Conservation (phyloP, 306 rosid species). For the Glycine soja region DNA sequence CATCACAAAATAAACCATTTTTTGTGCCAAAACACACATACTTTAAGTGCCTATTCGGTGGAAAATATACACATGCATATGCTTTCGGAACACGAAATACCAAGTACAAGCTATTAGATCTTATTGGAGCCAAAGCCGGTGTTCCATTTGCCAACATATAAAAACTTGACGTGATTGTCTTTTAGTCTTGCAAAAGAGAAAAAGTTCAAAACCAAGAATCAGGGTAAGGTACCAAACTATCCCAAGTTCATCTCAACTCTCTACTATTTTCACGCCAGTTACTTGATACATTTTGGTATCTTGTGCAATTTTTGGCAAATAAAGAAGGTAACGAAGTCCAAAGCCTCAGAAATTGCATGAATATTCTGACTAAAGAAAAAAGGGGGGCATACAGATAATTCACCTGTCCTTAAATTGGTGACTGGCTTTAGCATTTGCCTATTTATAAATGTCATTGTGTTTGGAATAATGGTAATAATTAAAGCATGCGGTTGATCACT, state of each 20-base stretch:
- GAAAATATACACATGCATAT: background rate
- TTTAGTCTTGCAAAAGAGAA: conserved; percentile 36
- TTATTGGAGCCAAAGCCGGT: conserved; percentile 16
- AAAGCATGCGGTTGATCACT: conserved; percentile 35
- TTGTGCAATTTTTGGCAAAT: conserved; percentile 38
- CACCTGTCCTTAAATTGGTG: background rate
- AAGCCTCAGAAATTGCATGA: conserved; percentile 25
- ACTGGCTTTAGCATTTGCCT: conserved; percentile 38
- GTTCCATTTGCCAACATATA: background rate
- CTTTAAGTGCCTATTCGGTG: background rate
- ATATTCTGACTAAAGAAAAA: background rate
- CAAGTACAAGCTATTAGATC: background rate
- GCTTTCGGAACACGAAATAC: background rate
- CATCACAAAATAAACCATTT: background rate
- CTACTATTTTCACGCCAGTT: conserved; percentile 25
- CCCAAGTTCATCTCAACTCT: background rate
- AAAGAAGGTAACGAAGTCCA: background rate
- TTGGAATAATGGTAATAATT: conserved; percentile 43
- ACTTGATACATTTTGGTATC: conserved; percentile 23
- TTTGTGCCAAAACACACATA: background rate
- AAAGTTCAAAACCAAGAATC: conserved; percentile 42
- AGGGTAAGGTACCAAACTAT: conserved; percentile 45
- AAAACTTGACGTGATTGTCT: conserved; percentile 5
- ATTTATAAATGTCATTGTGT: conserved; percentile 9
- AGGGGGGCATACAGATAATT: background rate